Evolutionary conservation across 208 protist genomes (phyloP), one percentile per base, ranked within the genome.

Genomic region (Acanthamoeba castellanii): DNA sequence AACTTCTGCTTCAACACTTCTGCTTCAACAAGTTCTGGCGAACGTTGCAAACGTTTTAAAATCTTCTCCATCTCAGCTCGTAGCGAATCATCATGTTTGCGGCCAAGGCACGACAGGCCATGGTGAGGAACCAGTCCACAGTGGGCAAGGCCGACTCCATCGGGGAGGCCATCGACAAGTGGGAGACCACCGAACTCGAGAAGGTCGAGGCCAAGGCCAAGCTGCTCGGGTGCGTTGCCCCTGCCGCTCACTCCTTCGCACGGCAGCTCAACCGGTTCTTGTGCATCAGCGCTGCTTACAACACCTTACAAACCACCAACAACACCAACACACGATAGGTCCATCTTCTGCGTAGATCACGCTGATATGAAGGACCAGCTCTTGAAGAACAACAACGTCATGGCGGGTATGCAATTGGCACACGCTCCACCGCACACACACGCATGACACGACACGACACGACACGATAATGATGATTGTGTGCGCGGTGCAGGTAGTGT

Each of bases 191-290:
- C 37, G 76, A 85, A n/a, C 76, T 85, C 45, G 76, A 85, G 30
- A 85, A 85, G 25, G 76, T 85, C 25, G 76, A 85, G 45, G 76
- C 76, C 76, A 85, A 85, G 30, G 76, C 76, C 76, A 85, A 85
- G 76, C 45, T 85, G 45, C 76, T 85, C 20, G 76, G 76, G 76
- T 84, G 47, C 22, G 57, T 11, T 76, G 30, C 7, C 13, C 68
- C 22, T 4, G 20, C n/a, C 14, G 68, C n/a, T 42, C 22, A 84
- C 74, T 52, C 74, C 30, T 37, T 5, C 34, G 59, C 34, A 7
- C 30, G 5, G 22, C n/a, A 3, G 20, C 25, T 68, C 61, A 0
- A 30, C 4, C 61, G 61, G 25, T 30, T 27, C 25, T 68, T 13
- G 61, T 78, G 20, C 20, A 0, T 78, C 20, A 45, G 14, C n/a